Percentiles rank a stretch among this genome's conserved stretches.
Conservation (phyloP, 2,329 filamentous ascomycete species). For the Orbilia brochopaga region DNA sequence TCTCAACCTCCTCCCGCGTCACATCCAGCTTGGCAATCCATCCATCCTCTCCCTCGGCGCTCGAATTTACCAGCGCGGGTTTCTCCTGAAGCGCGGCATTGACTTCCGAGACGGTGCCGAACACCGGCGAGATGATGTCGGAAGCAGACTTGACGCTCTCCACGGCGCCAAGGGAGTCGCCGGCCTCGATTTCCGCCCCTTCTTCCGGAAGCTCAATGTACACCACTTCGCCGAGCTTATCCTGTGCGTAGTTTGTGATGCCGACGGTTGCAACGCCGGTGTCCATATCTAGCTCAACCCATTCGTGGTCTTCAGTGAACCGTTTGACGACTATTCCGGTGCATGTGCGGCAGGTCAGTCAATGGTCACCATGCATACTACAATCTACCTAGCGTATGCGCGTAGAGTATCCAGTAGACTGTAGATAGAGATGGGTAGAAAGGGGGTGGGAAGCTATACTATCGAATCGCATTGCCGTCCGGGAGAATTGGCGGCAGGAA, state of each 20-base stretch:
- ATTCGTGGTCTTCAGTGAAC: slow-evolving; percentile 98
- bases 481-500: slow-evolving; percentile 29
- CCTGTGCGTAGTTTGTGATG: slow-evolving; percentile 88
- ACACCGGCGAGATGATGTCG: slow-evolving; percentile 89
- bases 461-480: slow-evolving; percentile 24
- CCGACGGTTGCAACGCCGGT: slow-evolving; percentile 81
- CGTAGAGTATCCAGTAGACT: too few relatives aligned
- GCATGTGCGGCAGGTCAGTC: background rate
- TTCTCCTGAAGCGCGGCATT: slow-evolving; percentile 81
- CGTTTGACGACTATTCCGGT: slow-evolving; percentile 64
- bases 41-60: slow-evolving; percentile 81
- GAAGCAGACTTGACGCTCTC: slow-evolving; percentile 99
- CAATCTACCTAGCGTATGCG: too few relatives aligned
- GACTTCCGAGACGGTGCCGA: slow-evolving; percentile 74
- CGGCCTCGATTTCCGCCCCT: slow-evolving; percentile 71
- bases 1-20: slow-evolving; percentile 67
- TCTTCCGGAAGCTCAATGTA: slow-evolving; percentile 88
- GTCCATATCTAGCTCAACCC: slow-evolving; percentile 86
- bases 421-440: background rate
- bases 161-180: slow-evolving; percentile 89
- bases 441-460: slow-evolving; percentile 1
- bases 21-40: slow-evolving; percentile 93
- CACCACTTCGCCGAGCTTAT: slow-evolving; percentile 93
- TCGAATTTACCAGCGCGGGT: slow-evolving; percentile 85
- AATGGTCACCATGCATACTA: too few relatives aligned